These are phyloP conservation scores for Verticillium nonalfalfae DNA, from an alignment of 2,329 filamentous ascomycete species.

Conservation along the genomic window DNA sequence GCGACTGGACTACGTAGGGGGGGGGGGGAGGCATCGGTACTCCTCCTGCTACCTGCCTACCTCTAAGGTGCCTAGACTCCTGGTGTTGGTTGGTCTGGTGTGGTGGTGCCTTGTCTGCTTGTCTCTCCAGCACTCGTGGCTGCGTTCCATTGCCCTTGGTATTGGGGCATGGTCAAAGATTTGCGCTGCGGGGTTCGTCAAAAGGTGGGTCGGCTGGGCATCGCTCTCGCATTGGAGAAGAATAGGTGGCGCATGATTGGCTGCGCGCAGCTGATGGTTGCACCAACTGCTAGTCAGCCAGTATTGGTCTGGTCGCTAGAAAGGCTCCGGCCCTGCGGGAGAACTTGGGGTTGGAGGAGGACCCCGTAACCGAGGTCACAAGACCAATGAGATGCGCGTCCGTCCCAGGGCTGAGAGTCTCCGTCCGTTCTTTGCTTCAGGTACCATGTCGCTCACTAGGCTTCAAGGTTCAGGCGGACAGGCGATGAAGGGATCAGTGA, in stretches of 20 bases:
- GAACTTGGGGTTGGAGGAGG: background rate
- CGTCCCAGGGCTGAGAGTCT: background rate
- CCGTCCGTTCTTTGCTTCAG: background rate
- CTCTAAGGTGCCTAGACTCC: too few species aligned
- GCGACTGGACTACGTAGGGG: background rate
- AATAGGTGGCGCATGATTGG: background rate
- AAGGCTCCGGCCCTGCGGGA: background rate
- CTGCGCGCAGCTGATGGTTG: background rate
- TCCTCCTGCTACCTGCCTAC: background rate
- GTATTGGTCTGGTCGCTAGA: background rate
- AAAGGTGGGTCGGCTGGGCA: background rate
- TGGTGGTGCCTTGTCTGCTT: too few species aligned
- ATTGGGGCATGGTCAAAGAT: background rate
- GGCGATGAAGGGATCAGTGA: background rate
- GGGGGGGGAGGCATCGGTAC: background rate
- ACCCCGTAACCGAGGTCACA: background rate
- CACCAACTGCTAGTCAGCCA: background rate
- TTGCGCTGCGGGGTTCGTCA: slow-evolving; percentile 2
- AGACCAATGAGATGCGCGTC: background rate
- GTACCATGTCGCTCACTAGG: background rate
- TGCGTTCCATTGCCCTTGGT: too few species aligned
- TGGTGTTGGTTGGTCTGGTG: too few species aligned
- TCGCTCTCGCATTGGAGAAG: background rate
- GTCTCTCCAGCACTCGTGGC: too few species aligned
- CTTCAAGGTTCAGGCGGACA: background rate